Base-by-base conservation (phyloP, 2,329 filamentous ascomycete species). In the Trichoderma semiorbis region DNA sequence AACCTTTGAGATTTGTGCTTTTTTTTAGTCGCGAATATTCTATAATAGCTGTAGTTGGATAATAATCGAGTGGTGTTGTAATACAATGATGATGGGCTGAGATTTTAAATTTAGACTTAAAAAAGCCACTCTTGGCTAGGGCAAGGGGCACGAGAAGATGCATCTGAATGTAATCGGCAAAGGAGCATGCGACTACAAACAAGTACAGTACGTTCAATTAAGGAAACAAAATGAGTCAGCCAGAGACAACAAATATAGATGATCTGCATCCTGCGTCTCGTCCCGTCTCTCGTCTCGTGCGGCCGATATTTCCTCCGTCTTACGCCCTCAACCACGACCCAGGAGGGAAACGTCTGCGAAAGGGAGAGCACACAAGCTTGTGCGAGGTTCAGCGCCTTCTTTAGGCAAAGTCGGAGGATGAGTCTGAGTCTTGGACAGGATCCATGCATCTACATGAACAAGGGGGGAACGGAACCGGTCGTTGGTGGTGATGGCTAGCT, bases 281-380 rank as follows among this genome's bases (percentile, higher is more conserved):
- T 21, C 43, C 43, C 21, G 47, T 24, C 47, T 53, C n/a, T 34
- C 28, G n/a, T 34, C 53, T 43, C 30, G 11, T 3, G 12, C 24
- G 39, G 67, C 28, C 34, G 28, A 69, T 62, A 32, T 47, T 70
- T 70, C 30, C 43, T 55, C 68, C 68, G 68, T 70, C 68, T 70
- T 70, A 70, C 68, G 30, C 21, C n/a, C 26, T 28, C 11, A 36
- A n/a, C 47, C 47, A 28, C 50, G 43, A 14, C 50, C 30, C 3
- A 57, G 50, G 50, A 67, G 47, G 64, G 64, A 55, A 67, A 67
- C 64, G 64, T 67, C 47, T 67, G 64, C 64, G 64, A 67, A 24
- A 50, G 21, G 32, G n/a, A 14, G 3, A 50, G 47, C 47, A 5
- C 47, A 53, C 11, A 7, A 53, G 21, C 47, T 24, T 11, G 34